Evolutionary conservation across 106 monocot species (phyloP), one percentile per base, ranked within the genome.

Genomic region (Apostasia ramifera): DNA sequence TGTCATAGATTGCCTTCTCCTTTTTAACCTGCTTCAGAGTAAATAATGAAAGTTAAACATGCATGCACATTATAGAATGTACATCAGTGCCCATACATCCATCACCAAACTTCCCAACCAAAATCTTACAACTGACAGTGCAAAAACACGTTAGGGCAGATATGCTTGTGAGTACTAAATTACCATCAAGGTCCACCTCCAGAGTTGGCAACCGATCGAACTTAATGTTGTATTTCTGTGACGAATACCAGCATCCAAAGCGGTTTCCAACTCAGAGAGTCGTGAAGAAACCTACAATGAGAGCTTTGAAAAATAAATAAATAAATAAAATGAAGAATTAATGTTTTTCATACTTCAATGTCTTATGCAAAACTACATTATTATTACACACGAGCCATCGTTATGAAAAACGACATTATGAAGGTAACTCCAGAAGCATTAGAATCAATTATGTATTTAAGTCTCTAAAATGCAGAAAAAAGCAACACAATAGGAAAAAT

Each of bases 1-100:
- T 93, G 69, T 92, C 97, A 74, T 93, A 92, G 14, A 98, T 90
- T 78, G 89, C 89, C 72, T 98, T 98, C 84, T 98, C 97, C 67
- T 81, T 98, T 80, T 74, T 84, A 2, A 98, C 97, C 97, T 98
- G 75, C 41, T 72, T 60, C 40, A 53, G 57, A 14, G 65, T 70
- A 57, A 58, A 46, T 42, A 26, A 38, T 65, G 4, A 14, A 68
- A 40, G 48, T 53, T 39, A 68, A 60, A 43, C 40, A 47, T 76
- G 53, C n/a, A 61, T 60, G 43, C 15, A 3, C 57, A 43, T 56
- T 56, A 56, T 47, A 65, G 9, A 49, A 65, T 47, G 47, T 26
- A 26, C 44, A 65, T 65, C 5, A 2, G 48, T 15, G 43, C 47
- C 13, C 15, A 47, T 1, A 37, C 12, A 48, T 15, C 8, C 65